Evolutionary conservation across 192 early-diverging fungal species (phyloP).

Genomic region (Coemansia sp.): DNA sequence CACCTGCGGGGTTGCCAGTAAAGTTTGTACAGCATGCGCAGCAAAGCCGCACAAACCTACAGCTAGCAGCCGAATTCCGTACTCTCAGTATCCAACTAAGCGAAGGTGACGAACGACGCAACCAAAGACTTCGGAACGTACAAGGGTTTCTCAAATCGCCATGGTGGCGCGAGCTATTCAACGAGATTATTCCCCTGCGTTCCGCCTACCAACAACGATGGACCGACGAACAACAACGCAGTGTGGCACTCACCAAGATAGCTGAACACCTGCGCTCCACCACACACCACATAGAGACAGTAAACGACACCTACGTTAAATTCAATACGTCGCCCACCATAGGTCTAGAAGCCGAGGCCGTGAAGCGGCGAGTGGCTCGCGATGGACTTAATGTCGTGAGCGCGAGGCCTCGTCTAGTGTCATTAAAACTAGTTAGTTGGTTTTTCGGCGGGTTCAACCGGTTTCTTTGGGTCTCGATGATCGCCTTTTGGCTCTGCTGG

Average conservation of each 20-base stretch:
- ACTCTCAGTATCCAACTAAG: conserved; percentile 49
- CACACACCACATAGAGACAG: conserved; percentile 23
- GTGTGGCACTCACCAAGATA: conserved; percentile 17
- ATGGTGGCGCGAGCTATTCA: conserved; percentile 25
- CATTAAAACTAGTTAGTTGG: conserved; percentile 19
- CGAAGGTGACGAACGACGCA: conserved; percentile 12
- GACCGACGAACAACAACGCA: conserved; percentile 25
- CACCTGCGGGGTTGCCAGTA: conserved; percentile 1
- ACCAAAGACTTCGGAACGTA: background rate
- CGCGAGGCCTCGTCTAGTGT: conserved; percentile 1
- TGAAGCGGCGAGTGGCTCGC: conserved; percentile 5
- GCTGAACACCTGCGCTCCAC: conserved; percentile 27
- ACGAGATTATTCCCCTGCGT: conserved; percentile 33
- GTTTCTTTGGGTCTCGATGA: conserved; percentile 65
- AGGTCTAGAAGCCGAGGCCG: conserved; percentile 24
- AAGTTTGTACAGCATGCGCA: background rate
- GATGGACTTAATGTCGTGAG: conserved; percentile 28
- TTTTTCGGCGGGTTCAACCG: conserved; percentile 72
- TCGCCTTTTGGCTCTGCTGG: conserved; percentile 69
- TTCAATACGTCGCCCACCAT: conserved; percentile 21
- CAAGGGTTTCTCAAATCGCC: conserved; percentile 13
- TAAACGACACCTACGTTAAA: conserved; percentile 17
- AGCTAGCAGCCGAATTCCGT: conserved; percentile 47
- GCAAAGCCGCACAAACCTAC: conserved; percentile 10
- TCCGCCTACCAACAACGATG: conserved; percentile 39